Base-by-base conservation (phyloP, 257 asterid species). In the Hygrophila difformis region DNA sequence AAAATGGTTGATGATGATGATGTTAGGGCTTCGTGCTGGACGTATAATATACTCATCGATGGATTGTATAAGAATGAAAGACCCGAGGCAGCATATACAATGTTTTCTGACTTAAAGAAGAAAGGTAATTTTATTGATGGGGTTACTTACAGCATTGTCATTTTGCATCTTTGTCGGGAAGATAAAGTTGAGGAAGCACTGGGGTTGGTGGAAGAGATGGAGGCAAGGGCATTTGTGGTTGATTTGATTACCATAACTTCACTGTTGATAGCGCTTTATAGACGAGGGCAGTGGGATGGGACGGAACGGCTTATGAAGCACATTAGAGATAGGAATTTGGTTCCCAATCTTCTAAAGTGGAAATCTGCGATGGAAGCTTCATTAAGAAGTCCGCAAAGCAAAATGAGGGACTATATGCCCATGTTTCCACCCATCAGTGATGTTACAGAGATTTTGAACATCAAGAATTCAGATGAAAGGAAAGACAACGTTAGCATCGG, bases 201-300 rank as follows among this genome's bases (percentile, higher is more conserved):
- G 67, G 67, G 61, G 57, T 52, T 89, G 74, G 93, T 86, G 53
- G 93, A 80, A 68, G 98, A 86, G 70, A 86, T 82, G 95, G 94
- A 78, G 64, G 86, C 77, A 1, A 66, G 96, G 44, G 94, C 93
- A 18, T 85, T 91, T 47, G 65, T 61, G 17, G 82, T 91, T 52
- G 95, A 82, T 65, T 64, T 91, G 72, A 82, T 85, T 33, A 91
- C 94, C 6, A 47, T 80, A 47, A 85, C 93, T 55, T 77, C 93
- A 21, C 68, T 91, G 39, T 44, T 91, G 68, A 75, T 74, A 51
- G 73, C 70, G 1, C 61, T 85, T 51, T 80, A 76, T 65, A 68
- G 77, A 60, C 62, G 64, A 19, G 96, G 94, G 13, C 79, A 53
- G 49, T 82, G 82, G 93, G 94, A 74, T 47, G 66, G 59, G 59